A percentile compares a stretch with the other conserved stretches of the same genome.
Evolutionary conservation across 108 stramenopile species (phyloP).

Genomic region (Poteriospumella lacustris): DNA sequence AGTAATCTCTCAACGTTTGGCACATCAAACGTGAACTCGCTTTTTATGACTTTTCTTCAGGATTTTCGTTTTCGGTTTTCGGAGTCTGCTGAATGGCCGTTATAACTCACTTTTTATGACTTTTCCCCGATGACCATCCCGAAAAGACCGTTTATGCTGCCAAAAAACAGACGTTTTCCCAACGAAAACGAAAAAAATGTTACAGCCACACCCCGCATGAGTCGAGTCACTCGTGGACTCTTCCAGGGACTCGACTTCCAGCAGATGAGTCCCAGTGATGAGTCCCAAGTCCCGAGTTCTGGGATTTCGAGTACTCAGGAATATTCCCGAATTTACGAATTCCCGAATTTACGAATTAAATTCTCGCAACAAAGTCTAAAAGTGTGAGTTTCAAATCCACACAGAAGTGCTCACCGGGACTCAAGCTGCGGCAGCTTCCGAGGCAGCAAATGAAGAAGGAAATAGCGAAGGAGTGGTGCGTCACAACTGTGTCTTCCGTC

Average conservation of each 20-base stretch:
- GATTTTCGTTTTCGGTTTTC: too few species aligned
- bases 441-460: conserved; percentile 7
- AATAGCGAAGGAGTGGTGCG: conserved; percentile 6
- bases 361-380: neutral
- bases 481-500: conserved; percentile 6
- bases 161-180: too few species aligned
- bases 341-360: neutral
- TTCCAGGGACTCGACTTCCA: neutral
- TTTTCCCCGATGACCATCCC: too few species aligned
- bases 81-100: too few species aligned
- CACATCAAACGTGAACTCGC: too few species aligned
- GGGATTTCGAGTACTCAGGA: neutral
- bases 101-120: too few species aligned
- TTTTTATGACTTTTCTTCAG: too few species aligned
- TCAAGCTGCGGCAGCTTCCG: conserved; percentile 5
- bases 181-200: too few species aligned
- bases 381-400: neutral
- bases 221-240: neutral
- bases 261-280: neutral
- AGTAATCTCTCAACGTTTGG: too few species aligned
- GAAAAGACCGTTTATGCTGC: too few species aligned
- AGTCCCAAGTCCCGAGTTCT: too few species aligned
- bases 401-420: too few species aligned
- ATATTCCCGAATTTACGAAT: neutral
- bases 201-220: neutral